Conservation (phyloP, 2,329 filamentous ascomycete genomes). For the Colletotrichum liaoningense region DNA sequence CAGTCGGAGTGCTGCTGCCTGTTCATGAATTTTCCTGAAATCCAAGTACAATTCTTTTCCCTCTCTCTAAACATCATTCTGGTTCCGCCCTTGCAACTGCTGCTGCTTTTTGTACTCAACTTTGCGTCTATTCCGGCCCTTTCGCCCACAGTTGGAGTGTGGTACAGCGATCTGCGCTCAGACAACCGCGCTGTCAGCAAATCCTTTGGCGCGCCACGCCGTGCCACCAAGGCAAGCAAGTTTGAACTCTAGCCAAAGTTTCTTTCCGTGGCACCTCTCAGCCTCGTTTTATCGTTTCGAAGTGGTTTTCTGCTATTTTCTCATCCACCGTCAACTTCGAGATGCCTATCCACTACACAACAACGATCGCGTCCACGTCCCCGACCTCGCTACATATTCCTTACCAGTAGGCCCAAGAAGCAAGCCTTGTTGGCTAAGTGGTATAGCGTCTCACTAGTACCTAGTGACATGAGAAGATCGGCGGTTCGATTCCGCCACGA, state of each 20-base stretch:
- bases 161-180: background rate
- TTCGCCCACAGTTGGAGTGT: no score
- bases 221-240: background rate
- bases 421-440: slow-evolving; percentile 38
- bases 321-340: background rate
- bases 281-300: background rate
- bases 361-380: background rate
- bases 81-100: no score
- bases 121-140: background rate
- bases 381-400: background rate
- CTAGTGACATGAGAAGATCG: slow-evolving; percentile 36
- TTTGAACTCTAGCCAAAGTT: background rate
- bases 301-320: no score
- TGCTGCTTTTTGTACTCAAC: no score
- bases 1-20: background rate
- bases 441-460: slow-evolving; percentile 39
- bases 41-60: no score
- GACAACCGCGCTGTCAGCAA: background rate
- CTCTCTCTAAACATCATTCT: no score
- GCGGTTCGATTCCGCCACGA: slow-evolving; percentile 38
- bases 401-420: fast-evolving
- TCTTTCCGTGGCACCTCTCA: background rate
- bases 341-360: background rate
- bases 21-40: no score
- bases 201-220: background rate